phyloP scores from a whole-genome alignment of 164 flowering plant species.

The Stephania cephalantha region DNA sequence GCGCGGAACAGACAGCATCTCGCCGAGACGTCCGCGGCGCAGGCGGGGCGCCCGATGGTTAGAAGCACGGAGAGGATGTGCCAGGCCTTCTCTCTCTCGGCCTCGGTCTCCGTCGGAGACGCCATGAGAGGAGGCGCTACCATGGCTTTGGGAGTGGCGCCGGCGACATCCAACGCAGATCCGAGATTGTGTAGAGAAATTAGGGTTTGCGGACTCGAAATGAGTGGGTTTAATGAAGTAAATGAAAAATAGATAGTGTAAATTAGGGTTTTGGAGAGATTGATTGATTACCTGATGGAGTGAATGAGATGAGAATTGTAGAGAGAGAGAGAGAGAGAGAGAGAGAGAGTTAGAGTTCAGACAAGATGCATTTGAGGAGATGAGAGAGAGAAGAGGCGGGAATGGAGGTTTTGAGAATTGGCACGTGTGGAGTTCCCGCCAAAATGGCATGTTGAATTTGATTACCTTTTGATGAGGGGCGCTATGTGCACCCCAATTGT shows the following conservation, averaged over 20 bases:
- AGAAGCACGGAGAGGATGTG: slow-evolving; percentile 23
- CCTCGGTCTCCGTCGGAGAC: not conserved
- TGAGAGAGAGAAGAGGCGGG: slow-evolving; percentile 10
- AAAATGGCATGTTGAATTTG: not conserved
- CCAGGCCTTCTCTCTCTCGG: slow-evolving; percentile 33
- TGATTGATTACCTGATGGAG: not conserved
- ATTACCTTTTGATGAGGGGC: no score
- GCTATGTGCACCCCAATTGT: no score
- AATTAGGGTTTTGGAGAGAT: slow-evolving; percentile 10
- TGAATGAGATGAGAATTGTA: no score
- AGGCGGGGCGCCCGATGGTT: slow-evolving; percentile 28
- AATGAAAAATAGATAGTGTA: not conserved
- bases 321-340: not conserved
- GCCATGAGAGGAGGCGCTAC: slow-evolving; percentile 7
- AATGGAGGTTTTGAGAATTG: slow-evolving; percentile 11
- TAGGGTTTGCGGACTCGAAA: not conserved
- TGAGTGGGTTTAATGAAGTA: not conserved
- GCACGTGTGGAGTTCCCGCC: slow-evolving; percentile 22
- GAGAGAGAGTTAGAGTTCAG: slow-evolving; percentile 6
- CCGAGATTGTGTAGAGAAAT: slow-evolving; percentile 5
- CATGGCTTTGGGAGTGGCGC: slow-evolving; percentile 14
- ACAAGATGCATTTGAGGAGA: not conserved
- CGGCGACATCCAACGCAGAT: not conserved
- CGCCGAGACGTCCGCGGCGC: slow-evolving; percentile 28
- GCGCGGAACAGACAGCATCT: slow-evolving; percentile 22